Base-by-base conservation (phyloP, 345 rosid species). In the Hibiscus syriacus region DNA sequence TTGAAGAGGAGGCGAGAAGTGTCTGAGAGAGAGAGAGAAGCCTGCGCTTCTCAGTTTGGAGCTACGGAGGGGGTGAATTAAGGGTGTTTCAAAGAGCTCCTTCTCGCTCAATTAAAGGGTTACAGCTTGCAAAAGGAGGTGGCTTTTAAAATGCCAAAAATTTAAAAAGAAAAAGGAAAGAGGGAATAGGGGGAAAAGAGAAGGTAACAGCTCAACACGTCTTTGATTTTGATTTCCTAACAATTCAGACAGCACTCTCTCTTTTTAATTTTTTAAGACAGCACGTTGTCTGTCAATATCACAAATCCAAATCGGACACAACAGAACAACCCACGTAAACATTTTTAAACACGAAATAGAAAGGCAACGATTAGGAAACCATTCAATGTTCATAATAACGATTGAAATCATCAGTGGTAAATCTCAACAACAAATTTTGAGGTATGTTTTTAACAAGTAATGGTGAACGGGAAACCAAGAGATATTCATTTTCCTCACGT, bases 121-220 rank as follows among this genome's bases (percentile, higher is more conserved):
- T 77, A 77, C 83, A 85, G 82, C 90, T 83, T 70, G 83, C 81
- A 78, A 71, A 41, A 48, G 70, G 69, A 56, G 43, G 65, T 43
- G 72, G 65, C 26, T 58, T 38, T 56, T n/a, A n/a, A n/a, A 16
- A 56, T 25, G 38, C 2, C 8, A 22, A 29, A 66, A 16, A 43
- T 26, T 14, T 39, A 63, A 46, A 10, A 19, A 26, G 20, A n/a
- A 69, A 58, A 49, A n/a, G n/a, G n/a, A n/a, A n/a, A n/a, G n/a
- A n/a, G n/a, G n/a, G n/a, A n/a, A n/a, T n/a, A n/a, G n/a, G n/a
- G n/a, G 49, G 49, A n/a, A 65, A 5, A 60, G 49, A 70, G 64
- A 74, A 70, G 85, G 66, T 57, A 79, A 87, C 92, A 87, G 87
- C 90, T 84, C 96, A 81, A 74, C 98, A 84, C 86, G 90, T 83